These are phyloP conservation scores for Akanthomyces lecanii DNA, from an alignment of 2,329 filamentous ascomycete genomes.

Conservation along the genomic window DNA sequence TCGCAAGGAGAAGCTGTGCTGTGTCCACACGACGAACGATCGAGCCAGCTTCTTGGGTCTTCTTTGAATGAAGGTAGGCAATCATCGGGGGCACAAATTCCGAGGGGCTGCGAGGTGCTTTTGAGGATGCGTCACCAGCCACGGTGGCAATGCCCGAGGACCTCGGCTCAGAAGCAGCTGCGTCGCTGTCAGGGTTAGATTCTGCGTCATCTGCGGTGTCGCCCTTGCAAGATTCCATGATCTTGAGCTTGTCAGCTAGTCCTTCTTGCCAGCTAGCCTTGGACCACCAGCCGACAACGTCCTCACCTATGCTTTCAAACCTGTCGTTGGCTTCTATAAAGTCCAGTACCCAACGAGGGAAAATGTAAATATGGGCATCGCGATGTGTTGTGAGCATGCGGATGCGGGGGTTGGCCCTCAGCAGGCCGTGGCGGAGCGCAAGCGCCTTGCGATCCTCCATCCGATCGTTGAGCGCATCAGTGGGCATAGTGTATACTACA, in stretches of 20 bases:
- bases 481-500: slow-evolving; percentile 81
- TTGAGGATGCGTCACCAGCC: not conserved
- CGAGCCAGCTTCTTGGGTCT: slow-evolving; percentile 43
- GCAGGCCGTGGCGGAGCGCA: slow-evolving; percentile 69
- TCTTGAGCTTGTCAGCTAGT: slow-evolving; percentile 70
- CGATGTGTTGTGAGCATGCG: slow-evolving; percentile 80
- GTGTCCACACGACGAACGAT: slow-evolving; percentile 87
- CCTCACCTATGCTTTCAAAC: slow-evolving; percentile 85
- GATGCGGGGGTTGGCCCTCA: slow-evolving; percentile 69
- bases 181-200: slow-evolving; percentile 27
- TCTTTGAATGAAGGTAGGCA: slow-evolving; percentile 71
- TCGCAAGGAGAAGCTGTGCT: slow-evolving; percentile 70
- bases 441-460: slow-evolving; percentile 70
- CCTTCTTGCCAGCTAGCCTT: slow-evolving; percentile 89
- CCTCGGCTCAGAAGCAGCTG: slow-evolving; percentile 23
- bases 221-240: slow-evolving; percentile 56
- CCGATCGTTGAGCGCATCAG: slow-evolving; percentile 81
- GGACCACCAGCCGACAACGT: slow-evolving; percentile 91
- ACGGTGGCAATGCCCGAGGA: not conserved
- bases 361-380: slow-evolving; percentile 91
- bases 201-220: slow-evolving; percentile 36
- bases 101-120: slow-evolving; percentile 10
- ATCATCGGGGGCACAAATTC: slow-evolving; percentile 65
- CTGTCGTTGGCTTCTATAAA: slow-evolving; percentile 75
- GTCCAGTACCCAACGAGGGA: slow-evolving; percentile 86